These are phyloP conservation scores for Thoreauomyces humboldtii DNA, from an alignment of 192 early-diverging fungal species.

Conservation along the genomic window DNA sequence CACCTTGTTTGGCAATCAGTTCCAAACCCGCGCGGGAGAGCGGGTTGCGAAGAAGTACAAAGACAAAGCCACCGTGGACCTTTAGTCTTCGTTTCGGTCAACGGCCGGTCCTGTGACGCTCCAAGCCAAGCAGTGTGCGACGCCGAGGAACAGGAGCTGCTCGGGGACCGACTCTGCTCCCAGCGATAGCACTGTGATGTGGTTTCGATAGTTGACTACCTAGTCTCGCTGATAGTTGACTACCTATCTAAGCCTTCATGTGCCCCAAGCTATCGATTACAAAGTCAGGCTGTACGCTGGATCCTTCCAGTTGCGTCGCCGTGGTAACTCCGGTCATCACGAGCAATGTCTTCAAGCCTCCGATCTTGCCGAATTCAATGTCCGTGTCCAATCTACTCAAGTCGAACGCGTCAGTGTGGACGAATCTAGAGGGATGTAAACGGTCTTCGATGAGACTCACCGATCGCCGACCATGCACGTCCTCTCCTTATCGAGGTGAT, in stretches of 20 bases:
- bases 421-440: not conserved
- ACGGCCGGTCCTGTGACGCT: not conserved
- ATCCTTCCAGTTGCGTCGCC: slow-evolving; percentile 17
- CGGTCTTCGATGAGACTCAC: not conserved
- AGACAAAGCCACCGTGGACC: not conserved
- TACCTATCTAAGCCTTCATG: slow-evolving; percentile 16
- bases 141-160: too few relatives aligned
- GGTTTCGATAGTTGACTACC: not conserved
- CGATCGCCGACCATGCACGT: slow-evolving; percentile 97
- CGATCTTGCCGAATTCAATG: slow-evolving; percentile 87
- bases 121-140: not conserved
- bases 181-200: not conserved
- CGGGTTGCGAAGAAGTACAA: not conserved
- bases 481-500: slow-evolving; percentile 69
- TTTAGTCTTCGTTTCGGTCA: not conserved
- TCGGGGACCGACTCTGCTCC: too few relatives aligned
- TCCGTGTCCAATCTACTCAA: slow-evolving; percentile 80
- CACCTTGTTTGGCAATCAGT: slow-evolving; percentile 75
- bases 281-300: slow-evolving; percentile 39
- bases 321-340: slow-evolving; percentile 74
- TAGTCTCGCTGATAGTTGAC: too few relatives aligned
- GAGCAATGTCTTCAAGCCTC: slow-evolving; percentile 81
- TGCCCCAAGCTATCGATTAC: slow-evolving; percentile 42
- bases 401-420: not conserved
- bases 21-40: slow-evolving; percentile 68